Base-by-base conservation (phyloP, 2,329 filamentous ascomycete genomes). In the Dothiorella sarmentorum region DNA sequence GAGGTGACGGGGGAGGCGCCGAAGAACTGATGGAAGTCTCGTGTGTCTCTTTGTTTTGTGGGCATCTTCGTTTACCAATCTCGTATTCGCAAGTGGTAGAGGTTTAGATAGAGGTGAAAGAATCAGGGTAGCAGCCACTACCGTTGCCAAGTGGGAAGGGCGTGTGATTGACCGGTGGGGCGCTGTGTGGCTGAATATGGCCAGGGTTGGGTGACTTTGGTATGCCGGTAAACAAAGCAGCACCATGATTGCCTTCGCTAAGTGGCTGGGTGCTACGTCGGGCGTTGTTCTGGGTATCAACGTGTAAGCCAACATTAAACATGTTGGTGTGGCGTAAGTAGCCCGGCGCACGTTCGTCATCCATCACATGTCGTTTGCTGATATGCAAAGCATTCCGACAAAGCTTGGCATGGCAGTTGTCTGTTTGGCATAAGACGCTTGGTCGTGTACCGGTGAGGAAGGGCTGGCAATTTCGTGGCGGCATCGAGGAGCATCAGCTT, bases 1-100 rank as follows among this genome's bases (percentile, higher is more conserved):
- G 57, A 59, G 57, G 22, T 27, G 29, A 52, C 45, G 44, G 7
- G 9, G 7, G 44, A 58, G 20, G 44, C 44, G 44, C 56, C 56
- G 24, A 52, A 43, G 18, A 43, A 24, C 18, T 38, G 42, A 35
- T 9, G 49, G 4, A 6, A 27, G 17, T 37, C 20, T 33, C 18
- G 10, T 37, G 38, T n/a, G 26, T 35, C 35, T 10, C 4, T n/a
- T 29, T 27, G 38, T 29, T 17, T n/a, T n/a, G n/a, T n/a, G n/a
- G n/a, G 17, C 29, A 40, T 24, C 22, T 24, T 53, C 40, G 47
- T n/a, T 18, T 22, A 29, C 22, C 22, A 31, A 31, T 13, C 29
- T 35, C 10, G 53, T 44, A 29, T 20, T 43, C 24, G 17, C 20
- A 4, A 17, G 33, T 35, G 11, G 29, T 22, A n/a, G 13, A 26